Base-by-base conservation (phyloP, 2,329 filamentous ascomycete genomes). In the Colletotrichum musicola region DNA sequence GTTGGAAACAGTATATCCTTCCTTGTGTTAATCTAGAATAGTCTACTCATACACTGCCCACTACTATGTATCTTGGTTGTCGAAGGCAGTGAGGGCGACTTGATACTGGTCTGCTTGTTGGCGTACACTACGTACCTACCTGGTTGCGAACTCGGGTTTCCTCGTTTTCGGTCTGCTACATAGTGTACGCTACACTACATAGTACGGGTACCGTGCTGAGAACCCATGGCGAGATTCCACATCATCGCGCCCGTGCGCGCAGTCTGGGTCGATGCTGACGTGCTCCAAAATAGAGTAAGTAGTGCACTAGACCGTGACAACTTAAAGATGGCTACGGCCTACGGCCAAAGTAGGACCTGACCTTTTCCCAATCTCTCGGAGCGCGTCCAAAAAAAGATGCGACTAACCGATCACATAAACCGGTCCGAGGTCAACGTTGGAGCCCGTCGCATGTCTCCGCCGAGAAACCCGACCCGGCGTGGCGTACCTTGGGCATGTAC, bases 231-330 rank as follows among this genome's bases (percentile, higher is more conserved):
- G 18, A 38, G 18, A 44, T 51, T 63, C 51, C 44, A 63, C 25
- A 62, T 47, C 51, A 18, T 22, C 4, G 56, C 38, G 64, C 30
- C 60, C 61, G 47, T 59, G 61, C 60, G 40, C 20, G 47, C 14
- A 13, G 53, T 40, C 4, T 35, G 27, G 47, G 47, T 46, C 40
- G 4, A 55, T 18, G 25, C 42, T 35, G 25, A 13, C 27, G 22
- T 12, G 50, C 50, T 50, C 30, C 44, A 42, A 35, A 56, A 42
- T 42, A 42, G 40, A 42, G 40, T 42, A 13, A 13, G 13, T 6
- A 14, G 22, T 4, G 22, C 22, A 25, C 22, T 35, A 35, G 30
- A 35, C 30, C 30, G 30, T 9, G 30, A 35, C 30, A 35, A 10
- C 22, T 25, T 25, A 10, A 35, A 35, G 30, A 35, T 10, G 30